These are phyloP conservation scores for Pseudodiploospora longispora DNA, from an alignment of 2,329 filamentous ascomycete genomes.

Conservation along the genomic window DNA sequence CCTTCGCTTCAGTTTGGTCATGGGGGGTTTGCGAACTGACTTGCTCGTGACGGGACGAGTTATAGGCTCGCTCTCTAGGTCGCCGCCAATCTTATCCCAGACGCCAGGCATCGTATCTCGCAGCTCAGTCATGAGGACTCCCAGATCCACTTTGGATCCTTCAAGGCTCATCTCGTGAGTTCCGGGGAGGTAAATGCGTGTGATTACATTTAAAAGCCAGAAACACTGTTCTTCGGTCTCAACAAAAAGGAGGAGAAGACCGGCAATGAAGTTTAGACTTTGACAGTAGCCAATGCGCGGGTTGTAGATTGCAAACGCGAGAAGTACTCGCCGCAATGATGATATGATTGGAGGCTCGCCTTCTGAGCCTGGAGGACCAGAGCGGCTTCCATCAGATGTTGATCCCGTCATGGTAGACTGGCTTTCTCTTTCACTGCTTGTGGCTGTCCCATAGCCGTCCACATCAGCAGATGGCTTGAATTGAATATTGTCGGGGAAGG, in stretches of 20 bases:
- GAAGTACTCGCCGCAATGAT: slow-evolving; percentile 74
- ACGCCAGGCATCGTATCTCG: slow-evolving; percentile 74
- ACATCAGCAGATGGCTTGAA: slow-evolving; percentile 58
- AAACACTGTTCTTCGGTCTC: slow-evolving; percentile 84
- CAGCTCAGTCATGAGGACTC: slow-evolving; percentile 82
- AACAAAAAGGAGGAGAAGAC: slow-evolving; percentile 81
- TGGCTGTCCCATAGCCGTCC: slow-evolving; percentile 21
- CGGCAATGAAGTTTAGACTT: slow-evolving; percentile 89
- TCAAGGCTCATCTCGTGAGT: slow-evolving; percentile 88
- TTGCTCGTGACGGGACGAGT: slow-evolving; percentile 28
- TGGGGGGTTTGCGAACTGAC: slow-evolving; percentile 23
- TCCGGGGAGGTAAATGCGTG: slow-evolving; percentile 76
- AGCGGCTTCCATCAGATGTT: slow-evolving; percentile 26
- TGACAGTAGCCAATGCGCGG: slow-evolving; percentile 92
- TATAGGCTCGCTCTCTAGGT: slow-evolving; percentile 49
- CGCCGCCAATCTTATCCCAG: slow-evolving; percentile 80
- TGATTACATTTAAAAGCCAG: slow-evolving; percentile 89
- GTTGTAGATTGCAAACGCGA: slow-evolving; percentile 85
- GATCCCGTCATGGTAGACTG: slow-evolving; percentile 29
- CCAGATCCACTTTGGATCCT: slow-evolving; percentile 87
- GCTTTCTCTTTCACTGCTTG: slow-evolving; percentile 24
- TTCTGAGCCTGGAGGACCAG: slow-evolving; percentile 24
- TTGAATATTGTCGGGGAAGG: slow-evolving; percentile 86
- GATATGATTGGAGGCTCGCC: slow-evolving; percentile 71
- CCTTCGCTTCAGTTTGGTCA: slow-evolving; percentile 30